Base-by-base conservation (phyloP, 306 rosid genomes). In the Senna siamea region DNA sequence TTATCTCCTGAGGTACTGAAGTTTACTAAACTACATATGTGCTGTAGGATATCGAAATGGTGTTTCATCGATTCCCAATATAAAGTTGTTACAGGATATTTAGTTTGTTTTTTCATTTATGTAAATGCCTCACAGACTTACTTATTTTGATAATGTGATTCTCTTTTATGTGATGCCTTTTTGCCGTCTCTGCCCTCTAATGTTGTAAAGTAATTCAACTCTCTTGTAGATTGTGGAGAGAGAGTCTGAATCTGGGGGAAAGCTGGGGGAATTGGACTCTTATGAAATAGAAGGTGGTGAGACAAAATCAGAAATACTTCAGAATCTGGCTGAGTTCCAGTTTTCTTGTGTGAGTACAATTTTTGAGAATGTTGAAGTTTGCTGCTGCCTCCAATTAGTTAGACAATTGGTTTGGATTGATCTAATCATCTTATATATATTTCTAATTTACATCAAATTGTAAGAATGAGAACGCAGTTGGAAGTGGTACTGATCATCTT, bases 271-370 rank as follows among this genome's bases (percentile, higher is more conserved):
- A 13, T 78, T 94, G 70, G 99, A 94, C 69, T 80, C 87, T 5
- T 94, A 94, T 75, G 99, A 94, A 89, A 80, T 94, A 79, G 99
- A 94, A 88, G 97, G 97, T 68, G 99, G 97, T 8, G 99, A 94
- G 67, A 85, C 99, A 22, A 94, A 94, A 84, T 81, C 92, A 52
- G 99, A 92, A 80, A 53, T 94, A 78, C 95, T 94, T 77, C 97
- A 94, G 80, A 94, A 94, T 82, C 85, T 94, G 79, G 10, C 96
- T 0, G 99, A 94, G 89, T 94, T 88, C 85, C 96, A 94, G 86
- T 92, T 94, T 82, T 94, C 96, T 81, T 94, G 97, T 83, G 99
- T 94, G 84, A 88, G 97, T 88, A 37, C 19, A 32, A 38, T 38
- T 30, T 77, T 41, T 37, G 3, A 34, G 53, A 55, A 46, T 53